These are phyloP conservation scores for Favolaschia claudopus DNA, from an alignment of 768 basidiomycete genomes.

Conservation along the genomic window DNA sequence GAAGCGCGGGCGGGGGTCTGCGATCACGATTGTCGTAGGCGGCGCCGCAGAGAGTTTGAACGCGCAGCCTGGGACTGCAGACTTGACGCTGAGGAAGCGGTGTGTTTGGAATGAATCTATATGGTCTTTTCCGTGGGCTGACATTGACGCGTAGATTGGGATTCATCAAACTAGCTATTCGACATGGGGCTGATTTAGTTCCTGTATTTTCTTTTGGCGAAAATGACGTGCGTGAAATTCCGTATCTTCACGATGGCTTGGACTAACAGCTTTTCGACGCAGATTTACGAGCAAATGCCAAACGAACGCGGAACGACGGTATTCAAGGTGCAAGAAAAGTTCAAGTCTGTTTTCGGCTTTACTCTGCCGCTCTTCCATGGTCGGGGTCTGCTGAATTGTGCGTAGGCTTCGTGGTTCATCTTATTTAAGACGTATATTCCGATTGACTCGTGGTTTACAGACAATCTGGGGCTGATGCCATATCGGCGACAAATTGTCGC, in stretches of 20 bases:
- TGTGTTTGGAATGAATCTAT: conserved; percentile 44
- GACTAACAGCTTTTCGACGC: conserved; percentile 10
- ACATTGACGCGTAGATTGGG: conserved; percentile 63
- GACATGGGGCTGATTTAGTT: conserved; percentile 94
- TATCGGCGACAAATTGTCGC: conserved; percentile 95
- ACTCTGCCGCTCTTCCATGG: conserved; percentile 98
- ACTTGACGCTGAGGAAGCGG: conserved; percentile 81
- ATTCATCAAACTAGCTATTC: conserved; percentile 94
- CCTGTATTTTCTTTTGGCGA: conserved; percentile 99
- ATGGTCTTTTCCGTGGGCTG: background rate
- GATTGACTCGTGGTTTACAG: conserved; percentile 45
- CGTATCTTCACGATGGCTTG: background rate
- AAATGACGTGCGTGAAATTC: conserved; percentile 82
- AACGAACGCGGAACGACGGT: conserved; percentile 92
- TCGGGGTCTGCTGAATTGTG: conserved; percentile 93
- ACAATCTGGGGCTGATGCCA: conserved; percentile 95
- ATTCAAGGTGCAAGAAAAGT: conserved; percentile 87
- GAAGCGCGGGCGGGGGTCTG: conserved; percentile 61
- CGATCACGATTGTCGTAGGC: conserved; percentile 95
- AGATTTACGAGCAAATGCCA: conserved; percentile 98
- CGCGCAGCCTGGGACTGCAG: conserved; percentile 97
- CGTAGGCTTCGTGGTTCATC: conserved; percentile 31
- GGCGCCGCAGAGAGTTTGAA: conserved; percentile 95
- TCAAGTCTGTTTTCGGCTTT: conserved; percentile 93
- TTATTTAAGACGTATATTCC: background rate